Evolutionary conservation across 495 filamentous ascomycete species (phyloP).

Genomic region (Elaphomyces granulatus): DNA sequence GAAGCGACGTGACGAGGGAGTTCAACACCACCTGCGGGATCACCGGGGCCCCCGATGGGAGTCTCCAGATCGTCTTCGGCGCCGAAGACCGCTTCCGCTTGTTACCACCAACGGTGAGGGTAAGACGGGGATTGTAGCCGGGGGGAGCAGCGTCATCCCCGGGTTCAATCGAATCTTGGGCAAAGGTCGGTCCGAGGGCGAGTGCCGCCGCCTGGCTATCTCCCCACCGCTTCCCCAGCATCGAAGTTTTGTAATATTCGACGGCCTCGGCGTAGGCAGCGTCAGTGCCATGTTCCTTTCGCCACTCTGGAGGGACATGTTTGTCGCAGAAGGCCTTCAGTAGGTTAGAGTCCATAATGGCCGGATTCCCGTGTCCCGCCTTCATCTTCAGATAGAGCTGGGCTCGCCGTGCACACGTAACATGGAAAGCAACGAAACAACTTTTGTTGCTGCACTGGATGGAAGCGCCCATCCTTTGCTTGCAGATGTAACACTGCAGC

Average conservation of each 20-base stretch:
- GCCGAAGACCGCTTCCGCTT: conserved; percentile 55
- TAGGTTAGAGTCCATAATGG: conserved; percentile 74
- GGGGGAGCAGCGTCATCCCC: conserved; percentile 22
- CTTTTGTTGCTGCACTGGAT: conserved; percentile 97
- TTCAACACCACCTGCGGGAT: conserved; percentile 77
- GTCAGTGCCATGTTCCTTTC: conserved; percentile 68
- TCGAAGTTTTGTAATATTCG: conserved; percentile 72
- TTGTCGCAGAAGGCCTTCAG: conserved; percentile 94
- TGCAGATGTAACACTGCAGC: conserved; percentile 90
- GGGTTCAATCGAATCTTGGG: neutral
- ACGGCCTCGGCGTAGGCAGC: conserved; percentile 49
- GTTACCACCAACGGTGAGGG: conserved; percentile 52
- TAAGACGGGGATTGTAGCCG: conserved; percentile 26
- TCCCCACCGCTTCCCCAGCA: conserved; percentile 79
- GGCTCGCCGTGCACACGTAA: conserved; percentile 82
- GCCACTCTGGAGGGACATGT: conserved; percentile 84
- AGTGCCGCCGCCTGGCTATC: conserved; percentile 80
- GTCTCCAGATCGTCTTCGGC: conserved; percentile 70
- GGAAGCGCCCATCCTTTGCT: conserved; percentile 93
- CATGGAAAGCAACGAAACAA: conserved; percentile 96
- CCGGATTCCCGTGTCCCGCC: conserved; percentile 60
- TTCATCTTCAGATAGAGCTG: conserved; percentile 95
- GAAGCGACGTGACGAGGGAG: conserved; percentile 61
- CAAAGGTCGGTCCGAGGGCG: conserved; percentile 45
- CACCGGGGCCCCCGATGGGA: conserved; percentile 89